Percentiles rank a stretch among this genome's conserved stretches.
phyloP scores from a whole-genome alignment of 768 basidiomycete species.

The Boletus tylopilopsis region DNA sequence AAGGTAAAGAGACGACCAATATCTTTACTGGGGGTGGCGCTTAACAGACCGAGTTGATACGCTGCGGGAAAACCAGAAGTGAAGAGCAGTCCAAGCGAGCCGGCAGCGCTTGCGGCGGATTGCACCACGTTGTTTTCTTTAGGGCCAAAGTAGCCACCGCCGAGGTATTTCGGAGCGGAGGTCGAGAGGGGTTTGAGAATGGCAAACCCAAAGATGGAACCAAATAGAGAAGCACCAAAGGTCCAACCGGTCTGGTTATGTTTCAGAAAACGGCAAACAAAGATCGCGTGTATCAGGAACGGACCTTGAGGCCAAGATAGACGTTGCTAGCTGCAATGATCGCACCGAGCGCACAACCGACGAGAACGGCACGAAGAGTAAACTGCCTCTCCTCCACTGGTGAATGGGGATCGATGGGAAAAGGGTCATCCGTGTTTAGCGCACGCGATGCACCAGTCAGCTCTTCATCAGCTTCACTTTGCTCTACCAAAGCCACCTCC shows the following conservation, averaged over 20 bases:
- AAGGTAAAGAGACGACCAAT: conserved; percentile 55
- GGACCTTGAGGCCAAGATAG: conserved; percentile 58
- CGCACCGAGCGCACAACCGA: conserved; percentile 49
- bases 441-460: neutral
- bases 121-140: conserved; percentile 47
- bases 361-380: conserved; percentile 48
- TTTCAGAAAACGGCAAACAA: neutral
- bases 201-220: conserved; percentile 38
- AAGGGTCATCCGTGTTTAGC: conserved; percentile 37
- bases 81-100: conserved; percentile 56
- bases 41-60: conserved; percentile 50
- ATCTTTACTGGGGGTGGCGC: conserved; percentile 44
- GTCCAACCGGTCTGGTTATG: conserved; percentile 52
- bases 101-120: conserved; percentile 39
- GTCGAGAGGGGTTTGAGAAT: conserved; percentile 56
- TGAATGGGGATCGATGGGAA: conserved; percentile 49
- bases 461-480: neutral
- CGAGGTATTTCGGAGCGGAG: conserved; percentile 41
- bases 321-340: conserved; percentile 61
- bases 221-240: conserved; percentile 61
- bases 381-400: conserved; percentile 43
- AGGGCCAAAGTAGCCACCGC: conserved; percentile 56
- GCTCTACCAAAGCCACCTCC: conserved; percentile 1
- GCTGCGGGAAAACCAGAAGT: conserved; percentile 60
- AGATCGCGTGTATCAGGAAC: neutral